phyloP scores from a whole-genome alignment of 106 monocot genomes.

The Xerophyta viscosa region DNA sequence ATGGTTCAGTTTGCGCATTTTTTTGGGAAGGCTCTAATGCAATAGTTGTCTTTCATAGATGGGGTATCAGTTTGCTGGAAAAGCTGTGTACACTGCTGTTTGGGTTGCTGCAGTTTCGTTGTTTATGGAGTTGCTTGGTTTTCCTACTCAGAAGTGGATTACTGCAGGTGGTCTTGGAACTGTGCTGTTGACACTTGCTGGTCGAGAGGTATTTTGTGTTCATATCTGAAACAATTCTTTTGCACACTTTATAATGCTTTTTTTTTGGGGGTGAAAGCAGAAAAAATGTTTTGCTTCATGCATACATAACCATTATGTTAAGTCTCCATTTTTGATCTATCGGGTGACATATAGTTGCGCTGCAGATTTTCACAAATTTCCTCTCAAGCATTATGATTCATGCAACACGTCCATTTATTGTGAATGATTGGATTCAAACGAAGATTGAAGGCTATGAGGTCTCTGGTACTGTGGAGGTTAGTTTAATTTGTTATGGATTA shows the following conservation, averaged over 20 bases:
- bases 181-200: conserved; percentile 91
- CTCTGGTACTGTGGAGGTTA: conserved; percentile 95
- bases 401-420: conserved; percentile 89
- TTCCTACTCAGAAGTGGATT: conserved; percentile 92
- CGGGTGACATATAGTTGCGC: neutral
- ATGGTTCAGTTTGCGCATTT: no score
- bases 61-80: conserved; percentile 88
- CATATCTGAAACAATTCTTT: no score
- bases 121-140: conserved; percentile 95
- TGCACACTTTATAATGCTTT: no score
- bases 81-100: conserved; percentile 75
- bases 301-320: no score
- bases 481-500: conserved; percentile 9
- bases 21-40: no score
- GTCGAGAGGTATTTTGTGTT: conserved; percentile 99
- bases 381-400: conserved; percentile 97
- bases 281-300: neutral
- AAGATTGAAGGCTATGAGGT: conserved; percentile 94
- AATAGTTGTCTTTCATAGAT: no score
- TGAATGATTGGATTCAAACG: conserved; percentile 96
- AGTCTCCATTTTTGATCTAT: no score
- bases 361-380: conserved; percentile 98
- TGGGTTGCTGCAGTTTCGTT: conserved; percentile 93
- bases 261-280: no score
- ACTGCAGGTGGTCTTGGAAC: conserved; percentile 99